phyloP scores from a whole-genome alignment of 257 asterid species.

The Agastache rugosa region DNA sequence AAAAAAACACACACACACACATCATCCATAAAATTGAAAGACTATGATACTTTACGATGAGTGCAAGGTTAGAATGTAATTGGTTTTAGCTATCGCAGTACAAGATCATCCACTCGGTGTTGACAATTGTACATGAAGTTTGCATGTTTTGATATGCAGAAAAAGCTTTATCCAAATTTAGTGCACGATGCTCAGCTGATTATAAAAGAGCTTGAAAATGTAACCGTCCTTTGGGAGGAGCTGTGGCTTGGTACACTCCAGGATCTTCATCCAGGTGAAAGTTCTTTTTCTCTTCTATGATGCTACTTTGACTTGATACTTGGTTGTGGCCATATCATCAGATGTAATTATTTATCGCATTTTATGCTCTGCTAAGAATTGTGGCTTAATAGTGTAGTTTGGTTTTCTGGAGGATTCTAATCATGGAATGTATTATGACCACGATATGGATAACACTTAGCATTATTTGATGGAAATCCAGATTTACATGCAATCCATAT shows the following conservation, averaged over 20 bases:
- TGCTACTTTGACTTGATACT: constrained; percentile 34
- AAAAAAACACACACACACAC: background rate
- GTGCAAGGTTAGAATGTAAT: constrained; percentile 12
- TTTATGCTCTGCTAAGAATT: constrained; percentile 26
- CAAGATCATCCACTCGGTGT: constrained; percentile 1
- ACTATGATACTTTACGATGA: constrained; percentile 6
- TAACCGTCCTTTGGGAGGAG: constrained; percentile 99
- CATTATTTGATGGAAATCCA: constrained; percentile 24
- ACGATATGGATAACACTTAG: background rate
- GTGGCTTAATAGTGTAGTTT: constrained; percentile 14
- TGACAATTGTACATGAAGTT: background rate
- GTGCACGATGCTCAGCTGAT: constrained; percentile 93
- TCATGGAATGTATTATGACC: constrained; percentile 20
- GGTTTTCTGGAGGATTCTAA: constrained; percentile 21
- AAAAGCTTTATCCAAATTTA: constrained; percentile 79
- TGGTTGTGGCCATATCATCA: constrained; percentile 14
- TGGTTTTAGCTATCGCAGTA: constrained; percentile 11
- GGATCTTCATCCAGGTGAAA: constrained; percentile 93
- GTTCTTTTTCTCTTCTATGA: background rate
- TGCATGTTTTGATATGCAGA: constrained; percentile 59
- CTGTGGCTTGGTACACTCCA: constrained; percentile 99
- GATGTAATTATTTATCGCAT: background rate
- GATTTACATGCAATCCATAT: constrained; percentile 18
- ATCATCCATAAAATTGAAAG: background rate
- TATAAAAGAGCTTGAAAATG: constrained; percentile 93